Evolutionary conservation across 23 red algal species (phyloP), one percentile per base, ranked within the genome.

Genomic region (Gracilaria gracilis): DNA sequence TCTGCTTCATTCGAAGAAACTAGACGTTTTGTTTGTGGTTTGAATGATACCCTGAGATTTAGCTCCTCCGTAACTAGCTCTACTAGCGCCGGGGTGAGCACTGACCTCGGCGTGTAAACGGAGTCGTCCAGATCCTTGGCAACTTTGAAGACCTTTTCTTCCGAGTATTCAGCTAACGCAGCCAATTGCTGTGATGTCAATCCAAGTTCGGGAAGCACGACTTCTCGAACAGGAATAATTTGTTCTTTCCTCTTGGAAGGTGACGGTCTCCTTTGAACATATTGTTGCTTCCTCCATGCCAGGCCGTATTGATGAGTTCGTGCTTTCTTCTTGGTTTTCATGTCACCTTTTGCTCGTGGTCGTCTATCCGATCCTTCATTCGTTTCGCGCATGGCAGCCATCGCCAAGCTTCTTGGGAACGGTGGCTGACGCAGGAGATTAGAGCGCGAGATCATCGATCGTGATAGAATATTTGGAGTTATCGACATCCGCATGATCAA

Each of bases 61-160:
- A 91, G 58, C 24, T 91, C 75, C 44, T 91, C 87, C 16, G 35
- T 67, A 20, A 81, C 36, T 23, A 91, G 75, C 44, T 91, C 87
- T 39, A 91, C 29, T 11, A 91, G 35, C 39, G 87, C 75, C 54
- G 87, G 87, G 23, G 87, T 42, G 11, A 91, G 73, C 53, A 91
- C 36, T 3, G 87, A 59, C 57, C 67, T 81, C 25, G 87, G 76
- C n/a, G 40, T 53, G 37, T 38, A 67, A 16, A 91, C 42, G 61
- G 73, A 35, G 1, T 69, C 75, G 36, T 91, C 87, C 59, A 91
- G 36, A 24, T 81, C 75, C 17, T 57, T 70, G 4, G 73, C 87
- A 69, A 38, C 20, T 5, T 67, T 74, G 73, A 91, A 51, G 9
- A 91, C 54, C 9, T 79, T 20, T 58, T 42, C 69, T 19, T 72